A percentile compares a stretch with the other conserved stretches of the same genome.
Evolutionary conservation across 2,329 filamentous ascomycete species (phyloP).

Genomic region (Penicillium paneum): DNA sequence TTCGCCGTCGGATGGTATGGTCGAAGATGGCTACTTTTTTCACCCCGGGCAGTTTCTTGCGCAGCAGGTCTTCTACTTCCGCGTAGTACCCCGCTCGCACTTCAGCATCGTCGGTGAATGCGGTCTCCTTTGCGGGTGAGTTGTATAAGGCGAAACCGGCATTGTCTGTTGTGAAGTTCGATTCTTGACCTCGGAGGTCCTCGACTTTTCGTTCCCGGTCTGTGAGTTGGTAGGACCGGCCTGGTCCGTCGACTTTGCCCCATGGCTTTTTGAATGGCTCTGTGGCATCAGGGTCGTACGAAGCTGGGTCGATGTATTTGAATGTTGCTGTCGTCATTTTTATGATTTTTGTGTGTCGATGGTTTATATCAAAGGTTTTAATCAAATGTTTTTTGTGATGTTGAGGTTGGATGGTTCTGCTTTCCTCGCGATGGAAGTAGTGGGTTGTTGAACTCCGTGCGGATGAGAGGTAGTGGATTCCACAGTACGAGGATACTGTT

Average conservation of each 20-base stretch:
- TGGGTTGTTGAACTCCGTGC: background rate
- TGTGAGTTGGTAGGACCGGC: slow-evolving; percentile 51
- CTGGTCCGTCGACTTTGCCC: slow-evolving; percentile 62
- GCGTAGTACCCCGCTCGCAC: slow-evolving; percentile 59
- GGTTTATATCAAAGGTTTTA: background rate
- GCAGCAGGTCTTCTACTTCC: slow-evolving; percentile 59
- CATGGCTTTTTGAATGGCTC: slow-evolving; percentile 52
- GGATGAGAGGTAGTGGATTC: background rate
- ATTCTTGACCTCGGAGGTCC: slow-evolving; percentile 53
- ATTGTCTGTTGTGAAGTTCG: slow-evolving; percentile 55
- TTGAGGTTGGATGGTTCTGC: background rate
- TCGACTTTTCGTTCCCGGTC: slow-evolving; percentile 50
- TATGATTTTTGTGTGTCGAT: background rate
- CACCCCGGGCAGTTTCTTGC: slow-evolving; percentile 53
- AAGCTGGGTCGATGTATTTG: slow-evolving; percentile 58
- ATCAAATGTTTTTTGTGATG: background rate
- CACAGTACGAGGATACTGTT: background rate
- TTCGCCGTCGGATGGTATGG: slow-evolving; percentile 63
- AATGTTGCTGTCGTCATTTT: slow-evolving; percentile 59
- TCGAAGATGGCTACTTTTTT: slow-evolving; percentile 68
- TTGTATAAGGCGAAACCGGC: slow-evolving; percentile 58
- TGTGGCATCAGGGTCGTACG: slow-evolving; percentile 40
- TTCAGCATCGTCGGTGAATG: slow-evolving; percentile 55
- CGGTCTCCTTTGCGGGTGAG: slow-evolving; percentile 52
- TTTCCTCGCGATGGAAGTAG: background rate